These are phyloP conservation scores for Salix caprea DNA, from an alignment of 345 rosid genomes.

Conservation along the genomic window DNA sequence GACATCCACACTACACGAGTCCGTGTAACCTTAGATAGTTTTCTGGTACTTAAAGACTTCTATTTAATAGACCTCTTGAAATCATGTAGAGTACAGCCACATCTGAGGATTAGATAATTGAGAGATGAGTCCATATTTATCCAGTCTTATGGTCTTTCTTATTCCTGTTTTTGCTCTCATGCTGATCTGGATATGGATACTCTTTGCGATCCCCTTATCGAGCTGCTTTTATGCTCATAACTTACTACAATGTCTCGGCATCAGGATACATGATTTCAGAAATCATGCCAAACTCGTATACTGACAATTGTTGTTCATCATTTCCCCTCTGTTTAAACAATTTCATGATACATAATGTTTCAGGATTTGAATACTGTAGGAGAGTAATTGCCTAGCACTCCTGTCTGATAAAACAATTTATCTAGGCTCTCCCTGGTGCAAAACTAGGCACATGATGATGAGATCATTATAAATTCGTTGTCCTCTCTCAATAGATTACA, in stretches of 20 bases:
- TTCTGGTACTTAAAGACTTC: neutral
- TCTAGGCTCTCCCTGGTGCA: neutral
- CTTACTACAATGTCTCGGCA: neutral
- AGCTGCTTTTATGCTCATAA: neutral
- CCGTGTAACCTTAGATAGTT: neutral
- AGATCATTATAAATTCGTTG: neutral
- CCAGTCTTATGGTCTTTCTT: neutral
- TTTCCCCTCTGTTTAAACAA: neutral
- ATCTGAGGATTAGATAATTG: neutral
- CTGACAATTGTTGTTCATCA: neutral
- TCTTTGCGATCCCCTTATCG: neutral
- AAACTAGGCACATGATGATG: neutral
- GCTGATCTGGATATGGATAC: neutral
- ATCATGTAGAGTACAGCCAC: neutral
- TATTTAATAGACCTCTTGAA: neutral
- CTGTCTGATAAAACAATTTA: neutral
- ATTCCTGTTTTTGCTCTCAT: neutral
- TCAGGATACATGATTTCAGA: neutral
- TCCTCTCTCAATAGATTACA: neutral
- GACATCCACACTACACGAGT: neutral
- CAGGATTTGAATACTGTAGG: neutral
- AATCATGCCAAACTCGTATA: neutral
- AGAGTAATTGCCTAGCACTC: neutral
- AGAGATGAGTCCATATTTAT: neutral
- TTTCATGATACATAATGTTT: neutral